Conservation (phyloP, 2,329 filamentous ascomycete genomes). For the Aureobasidium melanogenum region DNA sequence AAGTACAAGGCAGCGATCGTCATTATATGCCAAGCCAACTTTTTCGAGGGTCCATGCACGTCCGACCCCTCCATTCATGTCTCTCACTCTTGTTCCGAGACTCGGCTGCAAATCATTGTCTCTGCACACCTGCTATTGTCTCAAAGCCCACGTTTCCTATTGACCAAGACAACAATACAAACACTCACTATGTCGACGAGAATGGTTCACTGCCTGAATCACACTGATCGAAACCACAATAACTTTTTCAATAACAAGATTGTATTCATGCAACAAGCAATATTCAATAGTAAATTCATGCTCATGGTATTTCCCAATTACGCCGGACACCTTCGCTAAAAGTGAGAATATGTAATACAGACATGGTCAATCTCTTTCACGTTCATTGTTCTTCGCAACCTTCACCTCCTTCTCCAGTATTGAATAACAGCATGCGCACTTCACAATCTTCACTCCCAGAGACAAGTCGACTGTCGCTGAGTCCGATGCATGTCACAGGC, state of each 20-base stretch:
- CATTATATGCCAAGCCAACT: neutral
- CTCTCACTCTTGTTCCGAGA: neutral
- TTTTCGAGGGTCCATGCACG: neutral
- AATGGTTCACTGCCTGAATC: neutral
- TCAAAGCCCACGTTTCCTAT: neutral
- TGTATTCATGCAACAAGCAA: neutral
- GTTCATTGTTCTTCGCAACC: neutral
- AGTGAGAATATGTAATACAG: neutral
- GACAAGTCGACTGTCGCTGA: constrained; percentile 82
- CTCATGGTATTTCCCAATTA: neutral
- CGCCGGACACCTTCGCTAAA: constrained; percentile 11
- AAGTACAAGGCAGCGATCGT: constrained; percentile 3
- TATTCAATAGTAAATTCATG: neutral
- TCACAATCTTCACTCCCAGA: constrained; percentile 92
- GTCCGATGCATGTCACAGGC: constrained; percentile 83
- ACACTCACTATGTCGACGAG: neutral
- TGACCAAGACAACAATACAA: neutral
- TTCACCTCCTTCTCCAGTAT: constrained; percentile 2
- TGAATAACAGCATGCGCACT: constrained; percentile 53
- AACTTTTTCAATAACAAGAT: neutral
- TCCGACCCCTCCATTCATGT: neutral
- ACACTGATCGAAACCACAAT: neutral
- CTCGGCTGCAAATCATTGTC: neutral
- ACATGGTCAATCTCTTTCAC: neutral
- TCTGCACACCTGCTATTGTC: neutral